Evolutionary conservation across 305 asterid species (phyloP), one percentile per base, ranked within the genome.

Genomic region (Fraxinus floribunda): DNA sequence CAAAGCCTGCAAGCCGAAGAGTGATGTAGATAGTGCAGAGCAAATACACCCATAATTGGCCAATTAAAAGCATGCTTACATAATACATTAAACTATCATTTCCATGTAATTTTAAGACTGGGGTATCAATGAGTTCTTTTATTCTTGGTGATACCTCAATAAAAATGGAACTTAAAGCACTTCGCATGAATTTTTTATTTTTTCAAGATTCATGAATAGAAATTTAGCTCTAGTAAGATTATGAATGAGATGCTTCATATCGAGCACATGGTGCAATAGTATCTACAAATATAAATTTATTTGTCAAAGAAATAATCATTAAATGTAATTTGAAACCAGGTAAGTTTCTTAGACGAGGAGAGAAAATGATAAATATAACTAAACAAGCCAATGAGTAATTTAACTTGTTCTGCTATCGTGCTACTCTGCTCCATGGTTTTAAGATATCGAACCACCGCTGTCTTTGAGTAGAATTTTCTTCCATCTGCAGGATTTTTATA

Each of bases 401-500:
- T 79, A 76, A 84, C 83, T 78, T 83, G 86, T 82, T 62, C 80
- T 29, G 79, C 82, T 22, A 24, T 3, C 39, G 82, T 64, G 41
- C 76, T 62, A 57, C 76, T 80, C 73, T 35, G 79, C 80, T 81
- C 78, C 66, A 75, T 16, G 77, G 84, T 68, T 72, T 81, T 74
- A 86, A 94, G 83, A 84, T 92, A 90, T 83, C 81, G 85, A 62
- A 86, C 71, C 64, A 92, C 94, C 80, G 90, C 83, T 60, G 85
- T 85, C 88, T 84, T 87, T 18, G 98, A 92, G 86, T 90, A 87
- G 78, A 88, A 88, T 87, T 83, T 92, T 82, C 52, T 81, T 80
- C 92, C 94, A 78, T 90, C 83, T 46, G 86, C 84, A 77, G 84
- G 84, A 32, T 91, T 92, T 76, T 84, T 81, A 85, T 91, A 94